These are phyloP conservation scores for Sphaerulina vaccinii DNA, from an alignment of 2,329 filamentous ascomycete genomes.

Conservation along the genomic window DNA sequence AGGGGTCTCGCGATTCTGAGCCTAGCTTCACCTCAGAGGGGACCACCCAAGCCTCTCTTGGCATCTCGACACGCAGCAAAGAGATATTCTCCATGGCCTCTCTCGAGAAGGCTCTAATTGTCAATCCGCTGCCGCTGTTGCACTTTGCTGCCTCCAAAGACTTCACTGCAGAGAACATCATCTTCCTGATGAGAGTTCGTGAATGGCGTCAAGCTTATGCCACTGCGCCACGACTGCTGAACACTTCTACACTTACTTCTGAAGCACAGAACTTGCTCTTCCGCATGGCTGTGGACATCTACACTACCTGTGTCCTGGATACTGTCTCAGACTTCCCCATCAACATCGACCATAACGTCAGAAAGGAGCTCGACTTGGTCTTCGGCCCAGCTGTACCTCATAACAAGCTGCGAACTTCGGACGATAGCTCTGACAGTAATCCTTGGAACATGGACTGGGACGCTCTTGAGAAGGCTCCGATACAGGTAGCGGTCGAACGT, in stretches of 20 bases:
- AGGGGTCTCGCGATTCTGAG: conserved; percentile 11
- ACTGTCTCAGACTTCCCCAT: conserved; percentile 65
- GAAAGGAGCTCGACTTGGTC: conserved; percentile 54
- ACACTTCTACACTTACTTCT: conserved; percentile 10
- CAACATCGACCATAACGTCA: conserved; percentile 61
- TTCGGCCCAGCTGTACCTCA: conserved; percentile 45
- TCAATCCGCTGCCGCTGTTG: conserved; percentile 60
- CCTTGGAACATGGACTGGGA: conserved; percentile 19
- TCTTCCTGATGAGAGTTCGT: conserved; percentile 60
- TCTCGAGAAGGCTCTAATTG: conserved; percentile 60
- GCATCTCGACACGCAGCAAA: conserved; percentile 18
- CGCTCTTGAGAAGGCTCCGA: conserved; percentile 3
- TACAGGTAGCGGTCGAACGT: conserved; percentile 15
- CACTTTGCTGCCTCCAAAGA: conserved; percentile 64
- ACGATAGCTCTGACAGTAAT: conserved; percentile 11
- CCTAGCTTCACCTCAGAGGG: conserved; percentile 14
- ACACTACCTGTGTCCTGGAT: conserved; percentile 60
- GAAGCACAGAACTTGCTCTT: conserved; percentile 43
- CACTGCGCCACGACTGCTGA: conserved; percentile 15
- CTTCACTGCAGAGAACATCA: conserved; percentile 70
- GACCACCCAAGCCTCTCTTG: conserved; percentile 6
- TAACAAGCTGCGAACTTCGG: conserved; percentile 15
- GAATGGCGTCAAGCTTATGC: conserved; percentile 41
- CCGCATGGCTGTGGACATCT: conserved; percentile 61
- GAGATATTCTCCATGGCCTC: conserved; percentile 59